Evolutionary conservation across 2,329 filamentous ascomycete genomes (phyloP).

Genomic region (Cordyceps tenuipes): DNA sequence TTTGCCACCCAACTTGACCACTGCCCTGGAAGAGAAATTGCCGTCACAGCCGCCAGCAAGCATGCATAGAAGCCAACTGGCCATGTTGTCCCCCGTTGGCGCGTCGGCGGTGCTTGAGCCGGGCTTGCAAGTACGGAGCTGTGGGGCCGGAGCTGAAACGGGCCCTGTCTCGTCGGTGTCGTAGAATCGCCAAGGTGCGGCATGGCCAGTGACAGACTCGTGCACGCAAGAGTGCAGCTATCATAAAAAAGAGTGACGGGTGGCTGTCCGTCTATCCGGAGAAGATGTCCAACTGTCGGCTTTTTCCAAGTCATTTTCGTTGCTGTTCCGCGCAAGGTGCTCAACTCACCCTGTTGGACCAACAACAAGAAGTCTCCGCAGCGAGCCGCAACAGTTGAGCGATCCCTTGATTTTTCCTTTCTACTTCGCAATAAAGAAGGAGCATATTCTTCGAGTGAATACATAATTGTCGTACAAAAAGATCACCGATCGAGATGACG

Average conservation of each 20-base stretch:
- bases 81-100: not conserved
- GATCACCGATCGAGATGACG: not conserved
- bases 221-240: not conserved
- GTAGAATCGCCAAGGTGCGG: slow-evolving; percentile 22
- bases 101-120: not conserved
- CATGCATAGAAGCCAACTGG: not conserved
- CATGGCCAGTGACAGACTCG: slow-evolving; percentile 15
- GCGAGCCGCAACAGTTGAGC: too few species aligned
- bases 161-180: slow-evolving; percentile 25
- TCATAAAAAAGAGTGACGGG: not conserved
- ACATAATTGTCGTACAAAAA: not conserved
- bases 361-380: too few species aligned
- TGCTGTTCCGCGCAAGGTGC: not conserved
- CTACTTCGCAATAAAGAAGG: too few species aligned
- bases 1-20: too few species aligned
- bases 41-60: too few species aligned
- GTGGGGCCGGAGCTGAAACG: slow-evolving; percentile 22
- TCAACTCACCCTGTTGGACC: not conserved
- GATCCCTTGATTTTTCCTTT: too few species aligned
- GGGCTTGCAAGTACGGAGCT: slow-evolving; percentile 3
- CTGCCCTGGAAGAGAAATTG: too few species aligned
- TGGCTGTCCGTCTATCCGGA: not conserved
- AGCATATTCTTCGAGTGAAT: too few species aligned
- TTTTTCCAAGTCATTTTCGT: not conserved
- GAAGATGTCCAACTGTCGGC: not conserved